Evolutionary conservation across 2,329 filamentous ascomycete genomes (phyloP), one percentile per base, ranked within the genome.

Genomic region (Neonectria faginata): DNA sequence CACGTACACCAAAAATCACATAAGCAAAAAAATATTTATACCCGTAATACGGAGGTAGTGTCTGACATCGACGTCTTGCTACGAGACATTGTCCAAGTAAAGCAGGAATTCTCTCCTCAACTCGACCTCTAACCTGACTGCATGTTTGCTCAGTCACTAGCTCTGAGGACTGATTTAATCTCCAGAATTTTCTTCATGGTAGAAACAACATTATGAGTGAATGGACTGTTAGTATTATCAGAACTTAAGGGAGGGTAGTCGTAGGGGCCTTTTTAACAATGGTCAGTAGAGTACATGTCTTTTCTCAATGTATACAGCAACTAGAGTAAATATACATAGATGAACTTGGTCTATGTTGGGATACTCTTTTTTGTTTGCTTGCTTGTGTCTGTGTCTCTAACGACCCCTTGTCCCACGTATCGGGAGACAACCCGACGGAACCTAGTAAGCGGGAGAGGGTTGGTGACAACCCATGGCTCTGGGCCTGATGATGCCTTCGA

Each of bases 301-400:
- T 16, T 6, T 39, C 36, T n/a, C 7, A 7, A 39, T 39, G 16
- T 12, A 12, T 36, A 36, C 33, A 6, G 14, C 7, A 16, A 39
- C 5, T 39, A 8, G 2, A 39, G 5, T n/a, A 16, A 8, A 39
- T 39, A 2, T 39, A 39, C 7, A 8, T 39, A 8, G 36, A 16
- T n/a, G 12, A 39, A 25, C 25, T 25, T 7, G 16, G 5, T 16
- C 5, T 36, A 14, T 39, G 14, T n/a, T 39, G 6, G 36, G 14
- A 39, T 16, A 3, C 25, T 25, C 25, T 25, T 25, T 25, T 39
- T 11, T 7, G n/a, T 51, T 29, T 33, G 27, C 33, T 25, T 27
- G 20, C 18, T 50, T 51, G 47, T 50, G n/a, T 18, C 31, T 51
- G n/a, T 51, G 48, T 18, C 29, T 31, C n/a, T n/a, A 39, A 51